A percentile compares a stretch with the other conserved stretches of the same genome.
Conservation (phyloP, 305 asterid species). For the Solanum aculeatissimum region DNA sequence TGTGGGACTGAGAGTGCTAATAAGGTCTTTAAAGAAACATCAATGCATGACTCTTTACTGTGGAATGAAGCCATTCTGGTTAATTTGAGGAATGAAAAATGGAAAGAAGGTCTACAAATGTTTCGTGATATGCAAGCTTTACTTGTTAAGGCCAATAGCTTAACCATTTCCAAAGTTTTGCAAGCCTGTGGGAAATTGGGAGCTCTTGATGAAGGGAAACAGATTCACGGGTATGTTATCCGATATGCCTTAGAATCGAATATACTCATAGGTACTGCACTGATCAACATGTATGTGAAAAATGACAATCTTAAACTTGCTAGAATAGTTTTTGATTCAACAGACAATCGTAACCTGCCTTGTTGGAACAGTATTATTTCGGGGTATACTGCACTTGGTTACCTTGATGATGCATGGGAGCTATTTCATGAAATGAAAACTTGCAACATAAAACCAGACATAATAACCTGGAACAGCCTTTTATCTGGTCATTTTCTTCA, state of each 20-base stretch:
- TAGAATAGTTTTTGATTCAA: constrained; percentile 22
- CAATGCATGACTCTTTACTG: constrained; percentile 8
- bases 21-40: constrained; percentile 16
- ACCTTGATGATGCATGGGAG: constrained; percentile 16
- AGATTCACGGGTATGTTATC: constrained; percentile 34
- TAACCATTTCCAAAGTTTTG: constrained; percentile 19
- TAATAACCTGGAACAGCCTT: constrained; percentile 35
- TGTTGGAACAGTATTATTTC: constrained; percentile 39
- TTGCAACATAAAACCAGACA: constrained; percentile 21
- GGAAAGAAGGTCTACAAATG: constrained; percentile 16
- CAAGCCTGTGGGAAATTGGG: constrained; percentile 31
- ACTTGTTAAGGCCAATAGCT: constrained; percentile 13
- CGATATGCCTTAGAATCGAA: constrained; percentile 19
- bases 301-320: constrained; percentile 12
- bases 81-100: constrained; percentile 20
- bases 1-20: constrained; percentile 19
- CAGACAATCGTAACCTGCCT: constrained; percentile 21
- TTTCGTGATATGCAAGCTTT: constrained; percentile 18
- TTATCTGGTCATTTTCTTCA: constrained; percentile 24
- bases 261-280: constrained; percentile 16
- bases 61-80: constrained; percentile 36
- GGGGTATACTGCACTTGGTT: constrained; percentile 21
- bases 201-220: constrained; percentile 20
- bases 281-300: constrained; percentile 31
- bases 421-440: constrained; percentile 22